Conservation (phyloP, 1,284 basidiomycete genomes). For the Cryptococcus sp. region DNA sequence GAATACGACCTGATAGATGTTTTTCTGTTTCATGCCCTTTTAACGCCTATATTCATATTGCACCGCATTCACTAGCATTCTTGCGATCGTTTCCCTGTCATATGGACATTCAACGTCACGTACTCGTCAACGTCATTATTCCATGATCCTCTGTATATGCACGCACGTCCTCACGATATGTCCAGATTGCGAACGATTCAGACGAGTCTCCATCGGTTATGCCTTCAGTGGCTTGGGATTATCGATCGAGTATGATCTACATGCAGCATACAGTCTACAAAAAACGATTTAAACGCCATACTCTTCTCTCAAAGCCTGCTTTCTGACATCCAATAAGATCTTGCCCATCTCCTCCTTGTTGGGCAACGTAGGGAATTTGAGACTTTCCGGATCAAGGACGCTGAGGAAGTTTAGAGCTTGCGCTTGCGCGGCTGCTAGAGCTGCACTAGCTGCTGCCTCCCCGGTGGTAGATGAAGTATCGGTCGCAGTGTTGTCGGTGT, state of each 20-base stretch:
- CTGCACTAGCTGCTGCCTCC: constrained; percentile 15
- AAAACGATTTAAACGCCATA: constrained; percentile 52
- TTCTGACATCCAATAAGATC: constrained; percentile 73
- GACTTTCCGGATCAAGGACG: constrained; percentile 69
- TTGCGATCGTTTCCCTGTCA: too few species aligned
- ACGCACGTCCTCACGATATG: too few species aligned
- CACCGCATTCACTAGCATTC: too few species aligned
- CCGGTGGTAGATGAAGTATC: not conserved
- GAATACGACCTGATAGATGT: too few species aligned
- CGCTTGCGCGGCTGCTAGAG: constrained; percentile 21
- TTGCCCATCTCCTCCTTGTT: constrained; percentile 75
- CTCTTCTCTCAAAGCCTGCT: constrained; percentile 80
- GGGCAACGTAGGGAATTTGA: constrained; percentile 74
- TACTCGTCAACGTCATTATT: too few species aligned
- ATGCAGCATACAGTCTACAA: constrained; percentile 17
- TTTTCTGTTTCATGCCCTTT: too few species aligned
- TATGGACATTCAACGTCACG: too few species aligned
- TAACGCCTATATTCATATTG: too few species aligned
- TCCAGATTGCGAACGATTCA: too few species aligned
- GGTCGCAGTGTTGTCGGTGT: not conserved
- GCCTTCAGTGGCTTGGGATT: not conserved
- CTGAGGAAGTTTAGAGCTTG: constrained; percentile 60
- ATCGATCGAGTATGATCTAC: not conserved
- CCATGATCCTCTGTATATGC: too few species aligned
- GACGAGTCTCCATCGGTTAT: not conserved